Evolutionary conservation across 257 asterid species (phyloP).

Genomic region (Primulina huaijiensis): DNA sequence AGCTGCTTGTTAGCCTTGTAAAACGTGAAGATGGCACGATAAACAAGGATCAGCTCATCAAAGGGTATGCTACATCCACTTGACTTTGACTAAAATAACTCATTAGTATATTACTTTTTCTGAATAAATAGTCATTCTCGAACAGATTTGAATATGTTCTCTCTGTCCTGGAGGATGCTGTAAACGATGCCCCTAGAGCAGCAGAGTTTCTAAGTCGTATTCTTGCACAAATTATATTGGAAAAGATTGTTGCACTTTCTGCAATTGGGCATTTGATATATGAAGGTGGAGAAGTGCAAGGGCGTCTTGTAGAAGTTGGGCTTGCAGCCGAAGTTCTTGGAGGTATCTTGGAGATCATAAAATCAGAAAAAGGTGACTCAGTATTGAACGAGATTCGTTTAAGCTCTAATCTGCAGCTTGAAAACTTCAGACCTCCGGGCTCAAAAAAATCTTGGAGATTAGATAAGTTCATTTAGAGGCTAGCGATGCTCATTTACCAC

Average conservation of each 20-base stretch:
- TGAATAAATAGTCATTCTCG: slow-evolving; percentile 13
- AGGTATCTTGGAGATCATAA: slow-evolving; percentile 41
- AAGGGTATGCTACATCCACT: slow-evolving; percentile 51
- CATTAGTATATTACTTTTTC: slow-evolving; percentile 5
- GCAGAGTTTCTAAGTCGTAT: slow-evolving; percentile 55
- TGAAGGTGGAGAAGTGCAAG: slow-evolving; percentile 59
- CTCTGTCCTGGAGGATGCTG: slow-evolving; percentile 58
- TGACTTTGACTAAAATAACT: not conserved
- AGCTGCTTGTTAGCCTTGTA: slow-evolving; percentile 62
- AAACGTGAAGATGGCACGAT: slow-evolving; percentile 47
- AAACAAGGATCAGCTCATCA: slow-evolving; percentile 60
- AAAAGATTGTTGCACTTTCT: slow-evolving; percentile 43
- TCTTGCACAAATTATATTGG: slow-evolving; percentile 42
- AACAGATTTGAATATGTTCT: slow-evolving; percentile 63
- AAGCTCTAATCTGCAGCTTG: slow-evolving; percentile 42
- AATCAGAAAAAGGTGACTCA: slow-evolving; percentile 57
- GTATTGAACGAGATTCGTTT: slow-evolving; percentile 47
- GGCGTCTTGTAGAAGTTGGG: slow-evolving; percentile 52
- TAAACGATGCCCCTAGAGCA: slow-evolving; percentile 69
- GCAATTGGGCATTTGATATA: slow-evolving; percentile 42
- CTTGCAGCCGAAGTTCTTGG: slow-evolving; percentile 60
- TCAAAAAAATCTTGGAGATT: slow-evolving; percentile 32
- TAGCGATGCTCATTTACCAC: slow-evolving; percentile 25
- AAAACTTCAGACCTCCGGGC: slow-evolving; percentile 47
- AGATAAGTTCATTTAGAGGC: slow-evolving; percentile 43